Base-by-base conservation (phyloP, 225 moss, liverwort and hornwort species). In the Climacium dendroides region DNA sequence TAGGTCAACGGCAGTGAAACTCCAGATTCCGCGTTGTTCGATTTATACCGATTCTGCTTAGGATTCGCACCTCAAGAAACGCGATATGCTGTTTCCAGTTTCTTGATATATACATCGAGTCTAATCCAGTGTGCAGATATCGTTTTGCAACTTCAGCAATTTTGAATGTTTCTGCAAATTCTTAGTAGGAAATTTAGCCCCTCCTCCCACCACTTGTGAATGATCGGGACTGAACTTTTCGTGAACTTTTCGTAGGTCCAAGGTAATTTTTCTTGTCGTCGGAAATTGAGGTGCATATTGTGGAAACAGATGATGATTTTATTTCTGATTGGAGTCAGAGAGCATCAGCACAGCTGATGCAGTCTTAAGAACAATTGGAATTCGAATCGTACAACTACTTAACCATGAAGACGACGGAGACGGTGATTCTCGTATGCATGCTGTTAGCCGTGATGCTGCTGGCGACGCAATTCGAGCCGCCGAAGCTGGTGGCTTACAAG, bases 391-490 rank as follows among this genome's bases (percentile, higher is more conserved):
- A 3, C 15, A 4, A 22, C 15, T 43, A 32, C 12, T 41, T 19
- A 7, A 35, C 14, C 15, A 91, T 92, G 91, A 84, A 89, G 79
- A 69, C 84, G 65, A 87, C 29, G 60, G 86, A 93, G 81, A 60
- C 43, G 34, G 73, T 85, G 58, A 89, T 88, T 60, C 37, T 91
- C 64, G 28, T 77, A 3, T 54, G 80, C 47, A 66, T 78, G 7
- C 25, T 93, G 47, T 26, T 91, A 26, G 54, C 23, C 30, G 83
- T 89, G 13, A 52, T 93, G 34, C 47, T 87, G 60, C 89, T 91
- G 10, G 90, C 89, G 8, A 87, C 90, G 3, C 90, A 86, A 80
- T 83, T 91, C 30, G 83, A 91, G 75, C 87, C 89, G 2, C 89
- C 91, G 28, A 91, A 77, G 67, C 37, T 20, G 9, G 86, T 86